These are phyloP conservation scores for Phytopythium ostracodes DNA, from an alignment of 352 stramenopile species.

Conservation along the genomic window DNA sequence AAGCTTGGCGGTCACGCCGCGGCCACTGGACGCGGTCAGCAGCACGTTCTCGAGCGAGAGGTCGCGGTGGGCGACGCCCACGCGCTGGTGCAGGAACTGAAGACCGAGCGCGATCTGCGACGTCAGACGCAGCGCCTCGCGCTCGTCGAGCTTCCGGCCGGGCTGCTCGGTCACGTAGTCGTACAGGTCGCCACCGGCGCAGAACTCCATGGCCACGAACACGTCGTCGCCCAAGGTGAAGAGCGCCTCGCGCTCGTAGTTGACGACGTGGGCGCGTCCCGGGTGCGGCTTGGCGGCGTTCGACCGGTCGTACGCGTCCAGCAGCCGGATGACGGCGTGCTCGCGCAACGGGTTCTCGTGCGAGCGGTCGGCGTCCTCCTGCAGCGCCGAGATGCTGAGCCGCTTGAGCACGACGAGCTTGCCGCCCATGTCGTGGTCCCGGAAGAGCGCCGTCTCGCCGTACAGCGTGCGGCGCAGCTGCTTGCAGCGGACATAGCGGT, in stretches of 20 bases:
- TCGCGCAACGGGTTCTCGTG: slow-evolving; percentile 45
- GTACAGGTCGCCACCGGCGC: slow-evolving; percentile 53
- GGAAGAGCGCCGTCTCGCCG: slow-evolving; percentile 49
- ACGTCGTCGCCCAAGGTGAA: slow-evolving; percentile 38
- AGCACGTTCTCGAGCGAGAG: slow-evolving; percentile 66
- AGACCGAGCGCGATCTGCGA: slow-evolving; percentile 38
- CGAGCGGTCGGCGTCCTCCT: slow-evolving; percentile 25
- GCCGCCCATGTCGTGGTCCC: slow-evolving; percentile 21
- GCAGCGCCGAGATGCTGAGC: slow-evolving; percentile 31
- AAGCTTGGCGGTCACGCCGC: slow-evolving; percentile 32
- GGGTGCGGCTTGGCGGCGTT: slow-evolving; percentile 17
- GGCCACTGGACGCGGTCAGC: slow-evolving; percentile 11
- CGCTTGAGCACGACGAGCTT: slow-evolving; percentile 59
- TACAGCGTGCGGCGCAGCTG: slow-evolving; percentile 47
- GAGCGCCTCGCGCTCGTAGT: slow-evolving; percentile 29
- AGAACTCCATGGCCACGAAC: slow-evolving; percentile 68
- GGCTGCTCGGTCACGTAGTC: slow-evolving; percentile 35
- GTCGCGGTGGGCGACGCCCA: slow-evolving; percentile 47
- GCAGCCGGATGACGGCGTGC: slow-evolving; percentile 38
- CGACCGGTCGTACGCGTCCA: slow-evolving; percentile 17
- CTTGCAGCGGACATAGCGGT: slow-evolving; percentile 30
- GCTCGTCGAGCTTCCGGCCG: slow-evolving; percentile 23
- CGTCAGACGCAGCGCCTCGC: slow-evolving; percentile 30
- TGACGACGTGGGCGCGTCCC: slow-evolving; percentile 36
- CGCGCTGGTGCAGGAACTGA: slow-evolving; percentile 33